Evolutionary conservation across 2,329 filamentous ascomycete species (phyloP), one percentile per base, ranked within the genome.

Genomic region (Aspergillus sp.): DNA sequence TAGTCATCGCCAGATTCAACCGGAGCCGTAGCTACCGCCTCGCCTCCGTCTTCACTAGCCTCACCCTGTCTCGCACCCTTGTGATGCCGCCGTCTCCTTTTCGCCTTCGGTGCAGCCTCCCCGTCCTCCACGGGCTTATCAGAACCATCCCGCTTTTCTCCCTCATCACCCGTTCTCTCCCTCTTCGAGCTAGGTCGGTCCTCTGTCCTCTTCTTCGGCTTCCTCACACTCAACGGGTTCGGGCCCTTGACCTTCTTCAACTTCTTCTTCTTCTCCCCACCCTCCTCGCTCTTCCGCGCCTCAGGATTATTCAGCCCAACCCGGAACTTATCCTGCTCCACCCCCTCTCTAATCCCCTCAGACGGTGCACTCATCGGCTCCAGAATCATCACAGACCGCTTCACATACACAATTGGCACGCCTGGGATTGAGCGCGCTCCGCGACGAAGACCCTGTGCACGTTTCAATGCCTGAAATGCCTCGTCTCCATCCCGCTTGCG

Each of bases 321-420:
- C 44, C 73, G 72, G 59, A 81, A 78, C 63, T 81, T 81, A 39
- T 74, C 75, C 58, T 68, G 74, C 68, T 81, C 78, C n/a, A 74
- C 68, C 1, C 73, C 74, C 47, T 78, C 73, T 38, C 76, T 69
- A 12, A 78, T 68, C 20, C 68, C 68, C 61, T 78, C 75, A 13
- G 77, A 80, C 2, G 70, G 68, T 18, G 66, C 71, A 54, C 77
- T 79, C 71, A 80, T 70, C 13, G 79, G 78, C 64, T 81, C 78
- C 55, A 81, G 64, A 13, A 81, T 73, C 78, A 81, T 80, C 7
- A 81, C 78, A 15, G 78, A 80, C 47, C 79, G 71, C 67, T 80
- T 80, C 32, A 81, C 79, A 64, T 80, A 81, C 43, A 81, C 74
- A 26, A 81, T 76, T 15, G 79, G 79, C 32, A 80, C 78, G 49